These are phyloP conservation scores for Coccomyxa sp. DNA, from an alignment of 139 green algal genomes.

Conservation along the genomic window DNA sequence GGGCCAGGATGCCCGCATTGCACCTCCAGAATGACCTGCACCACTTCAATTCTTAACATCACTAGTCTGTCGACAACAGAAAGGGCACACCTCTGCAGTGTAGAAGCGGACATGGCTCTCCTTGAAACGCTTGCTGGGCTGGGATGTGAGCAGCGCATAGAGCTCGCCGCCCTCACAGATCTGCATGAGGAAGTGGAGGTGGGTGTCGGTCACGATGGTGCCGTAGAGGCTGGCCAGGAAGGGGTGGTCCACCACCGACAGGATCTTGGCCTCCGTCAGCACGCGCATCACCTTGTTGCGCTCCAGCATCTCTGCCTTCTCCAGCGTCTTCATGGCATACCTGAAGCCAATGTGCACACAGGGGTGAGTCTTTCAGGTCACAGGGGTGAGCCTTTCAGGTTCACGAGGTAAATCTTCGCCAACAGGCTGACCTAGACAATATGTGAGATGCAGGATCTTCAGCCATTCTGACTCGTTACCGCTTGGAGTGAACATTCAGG, in stretches of 20 bases:
- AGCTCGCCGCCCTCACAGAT: conserved; percentile 74
- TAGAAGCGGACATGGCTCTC: conserved; percentile 86
- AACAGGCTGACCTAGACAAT: not conserved
- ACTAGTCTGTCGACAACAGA: too few species aligned
- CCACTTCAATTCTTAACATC: too few species aligned
- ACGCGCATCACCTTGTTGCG: conserved; percentile 89
- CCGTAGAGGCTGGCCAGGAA: conserved; percentile 94
- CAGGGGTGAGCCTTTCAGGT: too few species aligned
- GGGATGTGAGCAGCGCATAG: conserved; percentile 65
- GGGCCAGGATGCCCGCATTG: not conserved
- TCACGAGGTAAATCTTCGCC: too few species aligned
- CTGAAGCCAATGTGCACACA: not conserved
- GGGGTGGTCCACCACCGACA: conserved; percentile 86
- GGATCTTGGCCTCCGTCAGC: conserved; percentile 85
- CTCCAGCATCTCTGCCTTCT: conserved; percentile 97
- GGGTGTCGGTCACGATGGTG: conserved; percentile 86
- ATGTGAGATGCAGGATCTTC: not conserved
- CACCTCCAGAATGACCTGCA: not conserved
- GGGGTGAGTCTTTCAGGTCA: too few species aligned
- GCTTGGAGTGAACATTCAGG: too few species aligned
- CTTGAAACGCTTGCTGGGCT: conserved; percentile 72
- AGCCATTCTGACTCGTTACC: not conserved
- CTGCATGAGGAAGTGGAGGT: conserved; percentile 83
- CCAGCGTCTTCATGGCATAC: conserved; percentile 92
- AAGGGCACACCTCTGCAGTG: conserved; percentile 58